phyloP scores from a whole-genome alignment of 2,329 filamentous ascomycete species.

The Colletotrichum simmondsii region DNA sequence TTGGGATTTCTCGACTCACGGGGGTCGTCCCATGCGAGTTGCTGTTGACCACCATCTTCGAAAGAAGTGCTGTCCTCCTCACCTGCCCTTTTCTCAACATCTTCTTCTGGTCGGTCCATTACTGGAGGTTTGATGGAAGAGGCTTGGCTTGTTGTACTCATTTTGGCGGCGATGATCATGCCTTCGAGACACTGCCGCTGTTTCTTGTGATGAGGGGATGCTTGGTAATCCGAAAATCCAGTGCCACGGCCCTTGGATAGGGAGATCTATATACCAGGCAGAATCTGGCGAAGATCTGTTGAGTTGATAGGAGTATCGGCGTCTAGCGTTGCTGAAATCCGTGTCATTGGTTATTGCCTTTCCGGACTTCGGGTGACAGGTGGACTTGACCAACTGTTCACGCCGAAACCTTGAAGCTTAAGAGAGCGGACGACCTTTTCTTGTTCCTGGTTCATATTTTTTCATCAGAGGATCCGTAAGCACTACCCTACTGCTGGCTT shows the following conservation, averaged over 20 bases:
- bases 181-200: no score
- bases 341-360: background rate
- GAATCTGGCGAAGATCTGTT: no score
- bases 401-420: background rate
- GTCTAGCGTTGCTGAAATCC: background rate
- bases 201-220: no score
- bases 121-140: background rate
- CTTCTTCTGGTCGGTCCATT: background rate
- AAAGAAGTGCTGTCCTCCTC: slow-evolving; percentile 8
- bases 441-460: no score
- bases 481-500: background rate
- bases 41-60: background rate
- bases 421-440: background rate
- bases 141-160: background rate
- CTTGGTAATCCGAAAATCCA: no score
- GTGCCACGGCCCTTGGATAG: background rate
- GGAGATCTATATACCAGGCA: background rate
- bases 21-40: slow-evolving; percentile 21
- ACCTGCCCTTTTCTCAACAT: slow-evolving; percentile 5
- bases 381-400: background rate
- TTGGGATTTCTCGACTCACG: slow-evolving; percentile 32
- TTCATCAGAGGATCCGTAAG: background rate
- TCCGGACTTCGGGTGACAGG: background rate
- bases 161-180: background rate
- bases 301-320: background rate